phyloP scores from a whole-genome alignment of 495 filamentous ascomycete genomes.

The Clohesyomyces aquaticus region DNA sequence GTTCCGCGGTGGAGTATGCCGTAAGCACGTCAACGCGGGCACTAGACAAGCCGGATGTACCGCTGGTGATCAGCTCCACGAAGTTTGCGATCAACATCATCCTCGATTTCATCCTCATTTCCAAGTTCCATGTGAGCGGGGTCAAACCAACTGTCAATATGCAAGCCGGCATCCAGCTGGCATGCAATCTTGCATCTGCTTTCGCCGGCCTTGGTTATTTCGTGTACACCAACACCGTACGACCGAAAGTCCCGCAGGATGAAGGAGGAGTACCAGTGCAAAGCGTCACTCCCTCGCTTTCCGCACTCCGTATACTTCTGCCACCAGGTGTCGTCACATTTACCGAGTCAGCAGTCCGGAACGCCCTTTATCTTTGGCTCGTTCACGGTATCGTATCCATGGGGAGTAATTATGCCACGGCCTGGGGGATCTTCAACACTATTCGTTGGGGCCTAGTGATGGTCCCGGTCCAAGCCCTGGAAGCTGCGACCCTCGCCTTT shows the following conservation, averaged over 20 bases:
- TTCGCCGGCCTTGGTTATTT: conserved; percentile 65
- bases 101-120: conserved; percentile 71
- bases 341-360: conserved; percentile 66
- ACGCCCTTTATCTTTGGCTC: conserved; percentile 74
- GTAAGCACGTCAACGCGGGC: conserved; percentile 65
- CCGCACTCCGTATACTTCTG: conserved; percentile 55
- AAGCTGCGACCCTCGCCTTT: conserved; percentile 67
- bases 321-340: conserved; percentile 64
- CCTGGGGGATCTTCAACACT: conserved; percentile 76
- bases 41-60: conserved; percentile 73
- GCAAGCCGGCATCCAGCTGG: conserved; percentile 66
- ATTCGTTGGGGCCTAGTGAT: conserved; percentile 80
- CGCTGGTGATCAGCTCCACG: conserved; percentile 66
- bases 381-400: conserved; percentile 65
- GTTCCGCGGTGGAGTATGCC: conserved; percentile 66
- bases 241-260: conserved; percentile 4
- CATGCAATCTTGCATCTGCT: conserved; percentile 63
- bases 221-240: conserved; percentile 48
- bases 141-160: conserved; percentile 61
- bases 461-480: conserved; percentile 71
- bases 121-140: conserved; percentile 64
- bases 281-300: conserved; percentile 45
- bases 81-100: conserved; percentile 71
- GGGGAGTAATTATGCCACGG: conserved; percentile 68
- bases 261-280: neutral